phyloP scores from a whole-genome alignment of 2,329 filamentous ascomycete genomes.

The Pleoardoris graminearum region DNA sequence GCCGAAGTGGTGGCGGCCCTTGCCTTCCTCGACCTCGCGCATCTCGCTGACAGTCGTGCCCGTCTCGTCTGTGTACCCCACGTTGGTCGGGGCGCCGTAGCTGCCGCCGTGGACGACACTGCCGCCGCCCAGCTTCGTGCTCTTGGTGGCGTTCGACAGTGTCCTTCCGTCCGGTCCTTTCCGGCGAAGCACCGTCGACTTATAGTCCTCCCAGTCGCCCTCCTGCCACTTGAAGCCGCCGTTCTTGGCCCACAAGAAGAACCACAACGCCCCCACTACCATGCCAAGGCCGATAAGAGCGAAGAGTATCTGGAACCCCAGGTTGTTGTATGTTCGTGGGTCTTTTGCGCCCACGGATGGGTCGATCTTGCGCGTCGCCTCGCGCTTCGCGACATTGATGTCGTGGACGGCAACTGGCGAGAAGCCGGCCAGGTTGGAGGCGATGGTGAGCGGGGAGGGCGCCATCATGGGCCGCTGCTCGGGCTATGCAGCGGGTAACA shows the following conservation, averaged over 20 bases:
- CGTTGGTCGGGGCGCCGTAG: slow-evolving; percentile 41
- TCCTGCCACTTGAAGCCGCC: slow-evolving; percentile 86
- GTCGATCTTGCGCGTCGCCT: slow-evolving; percentile 23
- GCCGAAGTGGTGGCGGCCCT: slow-evolving; percentile 47
- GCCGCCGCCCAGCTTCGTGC: slow-evolving; percentile 83
- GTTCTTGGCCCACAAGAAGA: slow-evolving; percentile 96
- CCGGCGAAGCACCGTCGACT: slow-evolving; percentile 85
- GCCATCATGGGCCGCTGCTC: slow-evolving; percentile 30
- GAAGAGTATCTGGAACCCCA: slow-evolving; percentile 80
- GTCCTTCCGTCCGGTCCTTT: slow-evolving; percentile 88
- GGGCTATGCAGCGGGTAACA: neutral
- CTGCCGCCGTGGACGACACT: slow-evolving; percentile 73
- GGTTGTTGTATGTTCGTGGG: slow-evolving; percentile 49
- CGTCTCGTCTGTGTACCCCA: slow-evolving; percentile 53
- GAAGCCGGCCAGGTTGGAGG: slow-evolving; percentile 20
- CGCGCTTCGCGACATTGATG: slow-evolving; percentile 33
- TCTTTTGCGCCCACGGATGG: slow-evolving; percentile 42
- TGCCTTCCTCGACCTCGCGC: slow-evolving; percentile 47
- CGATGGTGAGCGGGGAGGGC: slow-evolving; percentile 34
- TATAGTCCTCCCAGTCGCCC: slow-evolving; percentile 98
- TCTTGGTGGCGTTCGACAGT: slow-evolving; percentile 77
- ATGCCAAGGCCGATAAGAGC: slow-evolving; percentile 79
- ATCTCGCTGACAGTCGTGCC: slow-evolving; percentile 50
- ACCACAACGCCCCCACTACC: slow-evolving; percentile 81
- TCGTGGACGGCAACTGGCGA: slow-evolving; percentile 38